A percentile compares a stretch with the other conserved stretches of the same genome.
phyloP scores from a whole-genome alignment of 768 basidiomycete genomes.

The Lactarius akahatsu region DNA sequence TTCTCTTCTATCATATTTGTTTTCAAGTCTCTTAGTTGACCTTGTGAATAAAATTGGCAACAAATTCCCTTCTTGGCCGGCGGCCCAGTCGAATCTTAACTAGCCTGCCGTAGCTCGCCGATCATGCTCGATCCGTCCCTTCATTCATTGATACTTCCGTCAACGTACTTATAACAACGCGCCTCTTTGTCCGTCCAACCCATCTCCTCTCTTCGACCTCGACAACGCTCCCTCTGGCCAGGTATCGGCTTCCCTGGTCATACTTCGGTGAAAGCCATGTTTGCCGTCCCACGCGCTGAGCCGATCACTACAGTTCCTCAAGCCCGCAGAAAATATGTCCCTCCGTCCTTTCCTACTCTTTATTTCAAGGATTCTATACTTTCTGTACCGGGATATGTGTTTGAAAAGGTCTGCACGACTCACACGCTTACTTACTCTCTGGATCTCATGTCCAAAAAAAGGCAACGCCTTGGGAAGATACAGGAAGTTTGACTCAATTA shows the following conservation, averaged over 20 bases:
- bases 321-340: constrained; percentile 51
- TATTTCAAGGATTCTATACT: constrained; percentile 56
- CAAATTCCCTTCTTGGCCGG: not conserved
- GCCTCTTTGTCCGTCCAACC: not conserved
- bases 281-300: constrained; percentile 13
- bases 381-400: constrained; percentile 69
- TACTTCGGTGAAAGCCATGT: constrained; percentile 14
- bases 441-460: constrained; percentile 31
- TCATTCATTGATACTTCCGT: not conserved
- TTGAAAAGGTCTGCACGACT: constrained; percentile 53
- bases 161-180: constrained; percentile 7
- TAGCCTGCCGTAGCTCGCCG: no score
- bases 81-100: not conserved
- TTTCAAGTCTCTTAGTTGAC: not conserved
- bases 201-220: not conserved
- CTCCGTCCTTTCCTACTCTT: constrained; percentile 55
- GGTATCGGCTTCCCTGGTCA: not conserved
- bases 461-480: constrained; percentile 69
- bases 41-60: not conserved
- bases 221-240: not conserved
- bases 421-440: constrained; percentile 5
- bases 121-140: constrained; percentile 24
- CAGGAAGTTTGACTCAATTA: constrained; percentile 66
- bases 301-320: not conserved
- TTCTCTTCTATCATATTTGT: not conserved